These are phyloP conservation scores for Calycina herbarum DNA, from an alignment of 2,329 filamentous ascomycete genomes.

Conservation along the genomic window DNA sequence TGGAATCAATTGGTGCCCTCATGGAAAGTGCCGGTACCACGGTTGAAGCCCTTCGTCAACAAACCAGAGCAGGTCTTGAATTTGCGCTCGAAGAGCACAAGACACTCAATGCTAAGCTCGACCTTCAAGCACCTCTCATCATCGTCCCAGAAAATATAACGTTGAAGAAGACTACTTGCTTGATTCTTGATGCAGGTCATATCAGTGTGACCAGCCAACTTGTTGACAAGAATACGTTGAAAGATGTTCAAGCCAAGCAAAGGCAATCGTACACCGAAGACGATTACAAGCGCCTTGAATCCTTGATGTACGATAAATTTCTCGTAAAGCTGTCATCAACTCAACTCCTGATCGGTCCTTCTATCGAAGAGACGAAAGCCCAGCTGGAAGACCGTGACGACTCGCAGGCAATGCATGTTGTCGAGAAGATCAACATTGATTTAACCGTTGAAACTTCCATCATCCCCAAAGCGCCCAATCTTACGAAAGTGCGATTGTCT, in stretches of 20 bases:
- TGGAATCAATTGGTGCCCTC: constrained; percentile 95
- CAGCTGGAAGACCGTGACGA: constrained; percentile 71
- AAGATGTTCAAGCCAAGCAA: constrained; percentile 88
- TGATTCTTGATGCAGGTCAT: constrained; percentile 95
- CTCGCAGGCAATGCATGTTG: constrained; percentile 76
- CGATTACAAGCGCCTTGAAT: constrained; percentile 84
- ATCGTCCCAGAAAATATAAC: constrained; percentile 95
- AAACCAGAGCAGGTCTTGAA: constrained; percentile 92
- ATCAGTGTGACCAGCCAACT: constrained; percentile 92
- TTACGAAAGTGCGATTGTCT: constrained; percentile 88
- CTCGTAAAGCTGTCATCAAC: constrained; percentile 90
- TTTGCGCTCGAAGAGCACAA: constrained; percentile 98
- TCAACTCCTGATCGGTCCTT: constrained; percentile 91
- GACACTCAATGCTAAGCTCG: constrained; percentile 93
- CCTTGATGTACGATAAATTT: constrained; percentile 97
- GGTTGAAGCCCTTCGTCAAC: constrained; percentile 90
- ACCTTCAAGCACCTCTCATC: constrained; percentile 92
- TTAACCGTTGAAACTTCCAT: constrained; percentile 97
- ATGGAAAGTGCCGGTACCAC: constrained; percentile 96
- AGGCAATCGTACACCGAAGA: constrained; percentile 83
- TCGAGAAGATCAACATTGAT: constrained; percentile 96
- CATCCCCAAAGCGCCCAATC: constrained; percentile 88
- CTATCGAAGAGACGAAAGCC: constrained; percentile 83
- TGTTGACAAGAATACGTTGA: constrained; percentile 86
- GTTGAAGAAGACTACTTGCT: constrained; percentile 74